Conservation (phyloP, 2,329 filamentous ascomycete species). For the Penicillium thymicola region DNA sequence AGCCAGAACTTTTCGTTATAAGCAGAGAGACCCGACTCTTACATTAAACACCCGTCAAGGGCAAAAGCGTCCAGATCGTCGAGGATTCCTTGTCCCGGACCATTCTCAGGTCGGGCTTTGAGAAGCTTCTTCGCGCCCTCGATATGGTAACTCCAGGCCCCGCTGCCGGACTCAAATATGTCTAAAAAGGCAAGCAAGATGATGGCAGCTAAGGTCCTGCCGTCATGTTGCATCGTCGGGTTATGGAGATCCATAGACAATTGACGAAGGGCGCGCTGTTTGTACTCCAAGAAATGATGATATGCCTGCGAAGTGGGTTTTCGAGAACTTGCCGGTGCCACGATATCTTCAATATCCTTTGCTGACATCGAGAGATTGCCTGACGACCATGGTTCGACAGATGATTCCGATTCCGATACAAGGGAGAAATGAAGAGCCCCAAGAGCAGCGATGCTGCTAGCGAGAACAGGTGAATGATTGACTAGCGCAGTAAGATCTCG, state of each 20-base stretch:
- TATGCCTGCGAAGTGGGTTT: slow-evolving; percentile 36
- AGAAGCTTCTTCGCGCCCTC: slow-evolving; percentile 51
- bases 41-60: slow-evolving; percentile 39
- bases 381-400: slow-evolving; percentile 34
- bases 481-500: slow-evolving; percentile 49
- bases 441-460: slow-evolving; percentile 48
- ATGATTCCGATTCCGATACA: slow-evolving; percentile 35
- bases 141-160: slow-evolving; percentile 52
- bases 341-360: slow-evolving; percentile 28
- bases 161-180: slow-evolving; percentile 50
- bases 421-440: slow-evolving; percentile 49
- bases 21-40: slow-evolving; percentile 8
- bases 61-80: slow-evolving; percentile 38
- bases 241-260: slow-evolving; percentile 36
- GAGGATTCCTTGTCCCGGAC: slow-evolving; percentile 23
- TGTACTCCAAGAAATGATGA: slow-evolving; percentile 45
- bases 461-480: slow-evolving; percentile 44
- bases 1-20: background rate
- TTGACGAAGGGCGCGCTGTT: slow-evolving; percentile 47
- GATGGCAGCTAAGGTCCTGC: slow-evolving; percentile 46
- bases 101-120: slow-evolving; percentile 30
- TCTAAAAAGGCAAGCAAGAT: slow-evolving; percentile 51
- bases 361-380: slow-evolving; percentile 19
- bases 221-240: slow-evolving; percentile 35
- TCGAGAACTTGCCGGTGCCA: slow-evolving; percentile 31